Percentiles rank a stretch among this genome's conserved stretches.
Conservation (phyloP, 73 alveolate species). For the Paramecium pentaurelia region DNA sequence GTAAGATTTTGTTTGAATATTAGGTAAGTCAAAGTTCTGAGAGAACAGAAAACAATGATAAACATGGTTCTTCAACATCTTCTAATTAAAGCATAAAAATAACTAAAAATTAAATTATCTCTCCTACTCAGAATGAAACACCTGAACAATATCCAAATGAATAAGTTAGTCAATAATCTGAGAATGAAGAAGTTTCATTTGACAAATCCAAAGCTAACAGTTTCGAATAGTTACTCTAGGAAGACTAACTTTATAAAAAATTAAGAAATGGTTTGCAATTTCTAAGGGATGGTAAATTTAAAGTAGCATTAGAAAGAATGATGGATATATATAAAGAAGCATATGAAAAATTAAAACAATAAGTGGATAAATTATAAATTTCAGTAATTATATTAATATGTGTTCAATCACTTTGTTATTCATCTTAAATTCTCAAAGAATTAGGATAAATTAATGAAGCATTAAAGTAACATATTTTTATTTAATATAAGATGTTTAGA, state of each 20-base stretch:
- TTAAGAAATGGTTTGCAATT: background rate
- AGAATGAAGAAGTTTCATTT: background rate
- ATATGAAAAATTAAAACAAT: background rate
- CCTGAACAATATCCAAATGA: background rate
- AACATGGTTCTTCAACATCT: conserved; percentile 21
- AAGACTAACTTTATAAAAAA: background rate
- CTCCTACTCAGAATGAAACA: conserved; percentile 33
- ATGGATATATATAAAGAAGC: background rate
- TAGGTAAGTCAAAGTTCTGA: conserved; percentile 11
- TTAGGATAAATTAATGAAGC: background rate
- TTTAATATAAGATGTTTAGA: background rate
- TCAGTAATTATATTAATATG: background rate
- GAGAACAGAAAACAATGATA: background rate
- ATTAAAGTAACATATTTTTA: background rate
- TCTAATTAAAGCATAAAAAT: background rate
- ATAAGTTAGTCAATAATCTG: background rate
- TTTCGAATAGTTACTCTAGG: background rate
- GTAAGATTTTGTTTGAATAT: background rate
- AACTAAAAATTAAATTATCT: background rate
- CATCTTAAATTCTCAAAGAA: background rate
- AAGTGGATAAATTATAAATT: background rate
- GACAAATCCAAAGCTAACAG: background rate
- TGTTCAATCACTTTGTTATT: conserved; percentile 5
- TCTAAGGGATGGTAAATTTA: conserved; percentile 1
- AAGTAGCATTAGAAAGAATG: background rate